Base-by-base conservation (phyloP, 2,329 filamentous ascomycete species). In the Aspergillus persii region DNA sequence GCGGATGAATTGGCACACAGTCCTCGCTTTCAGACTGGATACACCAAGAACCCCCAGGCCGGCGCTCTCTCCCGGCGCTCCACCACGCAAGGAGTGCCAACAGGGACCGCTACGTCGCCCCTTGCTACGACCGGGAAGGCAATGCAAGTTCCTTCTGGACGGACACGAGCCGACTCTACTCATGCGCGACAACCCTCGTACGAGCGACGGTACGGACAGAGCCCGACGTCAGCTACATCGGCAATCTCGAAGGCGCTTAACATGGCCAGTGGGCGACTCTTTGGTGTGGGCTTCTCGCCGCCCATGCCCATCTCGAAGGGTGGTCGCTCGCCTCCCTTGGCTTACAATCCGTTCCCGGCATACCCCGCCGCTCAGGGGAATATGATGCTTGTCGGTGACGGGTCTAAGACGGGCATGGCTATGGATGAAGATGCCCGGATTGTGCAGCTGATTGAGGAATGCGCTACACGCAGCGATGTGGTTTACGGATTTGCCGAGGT, bases 401-500 rank as follows among this genome's bases (percentile, higher is more conserved):
- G 89, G 56, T 84, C 84, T 9, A 89, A 85, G 69, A 81, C 83
- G 23, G 82, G 80, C 39, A 75, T 79, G 3, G 83, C 84, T 3
- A 78, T 86, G 23, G 92, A 97, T 63, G 93, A 97, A 70, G 95
- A 98, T 71, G 81, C 84, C 15, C 86, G 85, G 63, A 87, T 90
- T 46, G 87, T 94, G 2, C 89, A 92, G 69, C 84, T 86, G 49
- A 92, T 98, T 58, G 94, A 99, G 74, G 93, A 98, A 68, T 89
- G 91, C 64, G 95, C 95, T 1, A 95, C 92, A 33, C 85, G 93
- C 44, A 97, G 93, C 71, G 93, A 99, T 74, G 95, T 97, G 50
- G 93, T 99, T 2, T 99, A 93, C 73, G 93, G 94, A 3, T 98
- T 99, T 76, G 95, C 95, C 5, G 94, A 99, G 77, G 94, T 99